Evolutionary conservation across 345 rosid species (phyloP).

Genomic region (Sisymbrium altissimum): DNA sequence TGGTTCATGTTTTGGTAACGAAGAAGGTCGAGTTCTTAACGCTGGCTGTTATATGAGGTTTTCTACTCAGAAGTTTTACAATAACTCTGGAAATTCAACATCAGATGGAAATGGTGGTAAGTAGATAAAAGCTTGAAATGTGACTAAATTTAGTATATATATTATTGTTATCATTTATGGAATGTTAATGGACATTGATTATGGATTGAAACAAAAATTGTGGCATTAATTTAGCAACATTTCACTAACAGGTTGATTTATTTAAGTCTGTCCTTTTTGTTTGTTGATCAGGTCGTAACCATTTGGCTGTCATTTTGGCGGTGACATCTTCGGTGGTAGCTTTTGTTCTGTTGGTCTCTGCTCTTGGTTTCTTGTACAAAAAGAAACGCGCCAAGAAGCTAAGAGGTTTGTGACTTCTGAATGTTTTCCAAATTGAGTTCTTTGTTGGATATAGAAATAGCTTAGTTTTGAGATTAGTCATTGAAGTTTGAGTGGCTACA

Average conservation of each 20-base stretch:
- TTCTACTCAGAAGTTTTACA: slow-evolving; percentile 62
- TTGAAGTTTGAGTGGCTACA: neutral
- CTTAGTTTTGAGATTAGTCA: neutral
- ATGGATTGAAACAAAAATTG: neutral
- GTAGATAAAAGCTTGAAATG: neutral
- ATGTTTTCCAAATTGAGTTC: neutral
- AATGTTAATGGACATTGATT: neutral
- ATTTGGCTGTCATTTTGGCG: slow-evolving; percentile 51
- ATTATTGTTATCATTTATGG: too few relatives aligned
- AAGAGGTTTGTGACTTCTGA: slow-evolving; percentile 41
- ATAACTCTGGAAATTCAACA: slow-evolving; percentile 45
- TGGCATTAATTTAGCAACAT: neutral
- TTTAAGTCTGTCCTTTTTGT: neutral
- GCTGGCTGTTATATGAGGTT: slow-evolving; percentile 85
- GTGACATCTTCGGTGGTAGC: slow-evolving; percentile 49
- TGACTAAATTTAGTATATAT: neutral
- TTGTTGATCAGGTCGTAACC: slow-evolving; percentile 41
- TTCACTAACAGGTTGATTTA: neutral
- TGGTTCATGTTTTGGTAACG: slow-evolving; percentile 46
- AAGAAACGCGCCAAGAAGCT: slow-evolving; percentile 44
- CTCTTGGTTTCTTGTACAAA: slow-evolving; percentile 39
- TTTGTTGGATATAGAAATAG: neutral
- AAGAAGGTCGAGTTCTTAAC: slow-evolving; percentile 67
- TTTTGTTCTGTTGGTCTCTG: slow-evolving; percentile 41
- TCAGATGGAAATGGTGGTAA: slow-evolving; percentile 38